Conservation (phyloP, 2,329 filamentous ascomycete species). For the Chaetomium globosum region DNA sequence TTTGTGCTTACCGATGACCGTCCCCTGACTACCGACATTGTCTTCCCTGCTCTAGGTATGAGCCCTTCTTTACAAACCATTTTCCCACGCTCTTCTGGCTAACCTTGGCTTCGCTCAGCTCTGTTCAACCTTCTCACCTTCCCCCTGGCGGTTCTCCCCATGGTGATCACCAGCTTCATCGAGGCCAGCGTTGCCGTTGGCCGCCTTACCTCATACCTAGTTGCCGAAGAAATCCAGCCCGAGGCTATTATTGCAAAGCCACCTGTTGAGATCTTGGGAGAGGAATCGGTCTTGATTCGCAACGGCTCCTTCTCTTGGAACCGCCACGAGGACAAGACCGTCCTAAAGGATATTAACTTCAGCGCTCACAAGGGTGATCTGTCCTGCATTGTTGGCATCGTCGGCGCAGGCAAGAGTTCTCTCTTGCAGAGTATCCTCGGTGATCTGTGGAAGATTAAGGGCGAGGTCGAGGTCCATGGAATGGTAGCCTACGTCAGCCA, state of each 20-base stretch:
- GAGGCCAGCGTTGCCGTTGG: slow-evolving; percentile 92
- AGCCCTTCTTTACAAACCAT: neutral
- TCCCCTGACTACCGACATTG: slow-evolving; percentile 88
- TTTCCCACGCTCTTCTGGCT: neutral
- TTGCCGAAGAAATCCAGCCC: slow-evolving; percentile 83
- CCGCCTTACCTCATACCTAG: slow-evolving; percentile 81
- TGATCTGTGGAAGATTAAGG: slow-evolving; percentile 86
- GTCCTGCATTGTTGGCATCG: slow-evolving; percentile 87
- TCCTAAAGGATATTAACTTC: slow-evolving; percentile 82
- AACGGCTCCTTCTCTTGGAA: slow-evolving; percentile 96
- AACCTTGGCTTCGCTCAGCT: slow-evolving; percentile 52
- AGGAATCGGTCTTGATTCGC: slow-evolving; percentile 81
- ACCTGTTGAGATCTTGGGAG: slow-evolving; percentile 73
- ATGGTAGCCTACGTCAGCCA: slow-evolving; percentile 90
- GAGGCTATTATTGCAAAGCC: slow-evolving; percentile 75
- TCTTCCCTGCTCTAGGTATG: slow-evolving; percentile 76
- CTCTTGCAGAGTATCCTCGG: slow-evolving; percentile 85
- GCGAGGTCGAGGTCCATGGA: slow-evolving; percentile 80
- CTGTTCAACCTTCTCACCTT: slow-evolving; percentile 97
- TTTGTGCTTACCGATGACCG: slow-evolving; percentile 83
- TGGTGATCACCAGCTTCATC: slow-evolving; percentile 96
- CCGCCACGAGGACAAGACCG: slow-evolving; percentile 70
- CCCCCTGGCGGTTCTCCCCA: slow-evolving; percentile 88
- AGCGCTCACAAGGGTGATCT: slow-evolving; percentile 90
- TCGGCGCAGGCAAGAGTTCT: slow-evolving; percentile 94